Base-by-base conservation (phyloP, 345 rosid genomes). In the Lepidium aucheri region DNA sequence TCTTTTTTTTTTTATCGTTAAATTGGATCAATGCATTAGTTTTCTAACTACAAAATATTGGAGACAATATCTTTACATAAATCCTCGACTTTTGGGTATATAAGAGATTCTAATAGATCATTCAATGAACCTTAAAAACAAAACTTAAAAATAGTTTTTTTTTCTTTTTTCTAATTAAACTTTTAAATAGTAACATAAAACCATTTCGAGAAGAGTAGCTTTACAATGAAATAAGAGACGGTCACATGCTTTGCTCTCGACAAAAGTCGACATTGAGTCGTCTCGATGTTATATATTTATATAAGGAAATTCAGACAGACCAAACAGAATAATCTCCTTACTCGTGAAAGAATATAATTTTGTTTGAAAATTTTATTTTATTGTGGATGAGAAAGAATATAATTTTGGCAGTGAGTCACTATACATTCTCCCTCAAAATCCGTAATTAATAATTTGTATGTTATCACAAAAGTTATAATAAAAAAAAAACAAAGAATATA, bases 261-360 rank as follows among this genome's bases (percentile, higher is more conserved):
- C 57, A 60, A 68, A 67, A 68, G 72, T 67, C 46, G 47, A 45
- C 44, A 44, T 45, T 67, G 46, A 26, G 30, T 26, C 72, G 47
- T 56, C 64, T 67, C 49, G 57, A 57, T 67, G 22, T 36, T 40
- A 60, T 26, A 26, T 26, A 52, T 30, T 22, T 38, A 24, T 30
- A 51, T 30, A 69, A 60, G 60, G 53, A 30, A 62, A 60, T 20
- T 42, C 42, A 14, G 8, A 58, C 24, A 38, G 42, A 22, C 42
- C 51, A 30, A 17, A 39, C 34, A 11, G 73, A 68, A 68, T 49
- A 18, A 40, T 69, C 40, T 69, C 54, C 36, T 24, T 24, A 24
- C 26, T 24, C 26, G 26, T 24, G 26, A 24, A 24, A 24, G 26
- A 24, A 24, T 24, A 24, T 24, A 24, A 24, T 24, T 24, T 20